Percentiles rank a stretch among this genome's conserved stretches.
phyloP scores from a whole-genome alignment of 2,329 filamentous ascomycete species.

The Epichloe coenophiala region DNA sequence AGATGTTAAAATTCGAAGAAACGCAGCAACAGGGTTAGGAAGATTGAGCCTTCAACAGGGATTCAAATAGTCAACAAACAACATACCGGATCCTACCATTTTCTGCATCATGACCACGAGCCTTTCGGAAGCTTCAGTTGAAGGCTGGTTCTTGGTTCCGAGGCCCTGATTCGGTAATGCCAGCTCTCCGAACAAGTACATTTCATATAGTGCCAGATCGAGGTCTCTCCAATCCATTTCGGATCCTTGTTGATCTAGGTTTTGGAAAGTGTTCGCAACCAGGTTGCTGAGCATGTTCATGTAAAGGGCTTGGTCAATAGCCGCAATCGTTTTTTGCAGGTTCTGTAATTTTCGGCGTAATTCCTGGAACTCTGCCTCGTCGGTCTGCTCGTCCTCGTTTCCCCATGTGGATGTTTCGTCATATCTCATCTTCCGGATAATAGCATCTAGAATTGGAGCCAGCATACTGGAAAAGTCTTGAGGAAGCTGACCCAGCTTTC shows the following conservation, averaged over 20 bases:
- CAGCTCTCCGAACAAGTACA: slow-evolving; percentile 90
- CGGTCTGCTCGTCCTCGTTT: slow-evolving; percentile 84
- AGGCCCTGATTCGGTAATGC: slow-evolving; percentile 79
- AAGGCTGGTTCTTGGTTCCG: slow-evolving; percentile 74
- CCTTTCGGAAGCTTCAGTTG: slow-evolving; percentile 63
- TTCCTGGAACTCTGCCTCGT: slow-evolving; percentile 95
- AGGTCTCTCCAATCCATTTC: slow-evolving; percentile 89
- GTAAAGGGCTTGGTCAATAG: slow-evolving; percentile 77
- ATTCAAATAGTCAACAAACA: slow-evolving; percentile 4
- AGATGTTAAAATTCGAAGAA: not conserved
- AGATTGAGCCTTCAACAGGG: not conserved
- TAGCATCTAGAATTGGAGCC: slow-evolving; percentile 76
- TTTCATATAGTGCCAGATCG: slow-evolving; percentile 85
- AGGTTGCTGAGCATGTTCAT: slow-evolving; percentile 78
- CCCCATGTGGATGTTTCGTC: slow-evolving; percentile 92
- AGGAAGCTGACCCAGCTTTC: slow-evolving; percentile 64
- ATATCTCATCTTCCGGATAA: slow-evolving; percentile 93
- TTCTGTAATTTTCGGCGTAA: slow-evolving; percentile 80
- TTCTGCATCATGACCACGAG: slow-evolving; percentile 86
- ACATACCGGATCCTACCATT: slow-evolving; percentile 82
- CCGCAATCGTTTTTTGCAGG: slow-evolving; percentile 83
- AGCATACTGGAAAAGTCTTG: slow-evolving; percentile 70
- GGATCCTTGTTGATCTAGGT: slow-evolving; percentile 57
- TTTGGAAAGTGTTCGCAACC: slow-evolving; percentile 76
- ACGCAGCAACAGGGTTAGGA: not conserved